phyloP scores from a whole-genome alignment of 352 stramenopile species.

The Globisporangium polare region DNA sequence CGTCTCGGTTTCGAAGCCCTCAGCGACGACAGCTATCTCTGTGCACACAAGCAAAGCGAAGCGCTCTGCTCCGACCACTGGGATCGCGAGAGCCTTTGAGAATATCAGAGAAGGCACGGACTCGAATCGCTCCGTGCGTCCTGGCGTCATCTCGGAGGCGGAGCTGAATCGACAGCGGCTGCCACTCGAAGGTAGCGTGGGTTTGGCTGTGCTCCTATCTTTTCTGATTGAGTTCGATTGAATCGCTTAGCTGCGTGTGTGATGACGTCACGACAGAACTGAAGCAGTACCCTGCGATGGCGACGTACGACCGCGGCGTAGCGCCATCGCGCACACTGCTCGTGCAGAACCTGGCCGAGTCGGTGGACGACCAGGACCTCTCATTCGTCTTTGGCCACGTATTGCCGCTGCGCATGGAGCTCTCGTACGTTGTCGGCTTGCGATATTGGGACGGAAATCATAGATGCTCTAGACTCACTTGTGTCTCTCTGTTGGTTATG shows the following conservation, averaged over 20 bases:
- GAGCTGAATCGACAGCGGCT: constrained; percentile 49
- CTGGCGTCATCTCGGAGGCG: constrained; percentile 53
- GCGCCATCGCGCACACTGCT: constrained; percentile 22
- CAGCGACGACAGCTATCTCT: background rate
- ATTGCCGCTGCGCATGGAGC: constrained; percentile 27
- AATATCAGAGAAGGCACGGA: background rate
- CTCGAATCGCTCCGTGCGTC: constrained; percentile 16
- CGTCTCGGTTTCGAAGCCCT: background rate
- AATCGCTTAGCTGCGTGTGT: background rate
- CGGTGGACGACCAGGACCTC: constrained; percentile 51
- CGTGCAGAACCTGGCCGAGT: constrained; percentile 40
- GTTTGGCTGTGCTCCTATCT: background rate
- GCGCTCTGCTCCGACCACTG: background rate
- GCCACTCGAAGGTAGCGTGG: constrained; percentile 25
- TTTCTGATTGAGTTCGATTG: background rate
- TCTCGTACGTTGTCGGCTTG: constrained; percentile 27
- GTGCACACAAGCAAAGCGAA: constrained; percentile 6
- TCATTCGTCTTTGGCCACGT: constrained; percentile 54
- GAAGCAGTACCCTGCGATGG: constrained; percentile 28
- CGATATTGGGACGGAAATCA: background rate
- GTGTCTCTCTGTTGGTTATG: background rate
- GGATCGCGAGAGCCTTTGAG: constrained; percentile 25
- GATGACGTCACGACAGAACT: constrained; percentile 20
- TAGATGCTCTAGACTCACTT: background rate
- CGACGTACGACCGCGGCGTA: constrained; percentile 28